Base-by-base conservation (phyloP, 2,329 filamentous ascomycete species). In the Lasiodiplodia gonubiensis region DNA sequence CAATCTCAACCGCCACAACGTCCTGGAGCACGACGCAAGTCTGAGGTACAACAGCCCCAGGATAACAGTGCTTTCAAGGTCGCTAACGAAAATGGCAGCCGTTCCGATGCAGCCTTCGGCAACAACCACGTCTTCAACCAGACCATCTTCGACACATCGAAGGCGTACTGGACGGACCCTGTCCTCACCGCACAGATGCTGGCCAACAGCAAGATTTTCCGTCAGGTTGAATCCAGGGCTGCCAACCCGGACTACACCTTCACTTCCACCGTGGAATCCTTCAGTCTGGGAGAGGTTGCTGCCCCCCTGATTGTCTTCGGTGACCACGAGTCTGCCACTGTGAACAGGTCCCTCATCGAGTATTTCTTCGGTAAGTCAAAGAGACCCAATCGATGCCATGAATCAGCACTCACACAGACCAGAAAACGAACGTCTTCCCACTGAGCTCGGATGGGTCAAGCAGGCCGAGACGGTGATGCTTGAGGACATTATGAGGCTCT, bases 51-150 rank as follows among this genome's bases (percentile, higher is more conserved):
- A 18, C 8, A 53, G n/a, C 12, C 48, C 48, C 21, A n/a, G 8
- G 8, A 33, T 33, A 33, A 33, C 30, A 51, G 11, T 51, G 1
- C 18, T 30, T 80, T 27, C 16, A 51, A n/a, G n/a, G 49, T 35
- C 11, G 0, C 25, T 64, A 21, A 25, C 14, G 39, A 3, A 16
- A 8, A 27, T n/a, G 14, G 14, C 27, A 84, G 81, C 49, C 84
- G 84, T 30, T 71, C 77, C 1, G 85, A 87, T 67, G 82, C 80
- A 10, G 83, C 76, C 77, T 80, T 85, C 64, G 85, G 85, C 25
- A 82, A 83, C 73, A 83, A 83, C 70, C 80, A 84, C 70, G 67
- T 81, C 66, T 87, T 88, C 77, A 86, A 87, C 74, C 75, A 82
- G 64, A 81, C 79, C 2, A 73, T 86, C 69, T 88, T 86, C 72